Evolutionary conservation across 805 yeast genomes (phyloP).

Genomic region (Isabelozyma gotoi): DNA sequence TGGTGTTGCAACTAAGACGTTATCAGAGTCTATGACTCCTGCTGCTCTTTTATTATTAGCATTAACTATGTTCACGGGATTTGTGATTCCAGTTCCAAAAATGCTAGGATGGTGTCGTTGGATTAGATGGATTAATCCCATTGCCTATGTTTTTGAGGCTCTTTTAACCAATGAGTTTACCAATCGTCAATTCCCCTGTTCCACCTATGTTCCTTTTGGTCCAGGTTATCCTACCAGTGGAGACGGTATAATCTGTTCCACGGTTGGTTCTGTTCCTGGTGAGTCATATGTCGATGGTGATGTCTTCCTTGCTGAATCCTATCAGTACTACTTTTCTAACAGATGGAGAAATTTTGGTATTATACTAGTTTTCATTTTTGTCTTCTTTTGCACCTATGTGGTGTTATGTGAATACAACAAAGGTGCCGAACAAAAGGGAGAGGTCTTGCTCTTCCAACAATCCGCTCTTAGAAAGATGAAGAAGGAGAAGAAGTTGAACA

Average conservation of each 20-base stretch:
- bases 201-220: slow-evolving; percentile 48
- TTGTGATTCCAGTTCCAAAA: slow-evolving; percentile 53
- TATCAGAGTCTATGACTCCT: slow-evolving; percentile 59
- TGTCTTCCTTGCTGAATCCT: slow-evolving; percentile 36
- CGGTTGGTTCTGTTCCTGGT: slow-evolving; percentile 24
- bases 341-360: slow-evolving; percentile 71
- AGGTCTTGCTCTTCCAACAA: slow-evolving; percentile 58
- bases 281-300: slow-evolving; percentile 20
- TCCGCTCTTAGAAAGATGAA: slow-evolving; percentile 43
- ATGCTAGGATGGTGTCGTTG: slow-evolving; percentile 68
- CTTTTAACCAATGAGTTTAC: slow-evolving; percentile 58
- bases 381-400: slow-evolving; percentile 56
- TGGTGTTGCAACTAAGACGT: slow-evolving; percentile 47
- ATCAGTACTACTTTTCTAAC: slow-evolving; percentile 43
- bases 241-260: slow-evolving; percentile 14
- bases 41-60: slow-evolving; percentile 50
- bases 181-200: slow-evolving; percentile 46
- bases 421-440: slow-evolving; percentile 72
- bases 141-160: slow-evolving; percentile 58
- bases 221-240: slow-evolving; percentile 18
- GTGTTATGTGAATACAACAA: slow-evolving; percentile 54
- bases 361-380: slow-evolving; percentile 50
- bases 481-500: neutral
- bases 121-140: slow-evolving; percentile 61
- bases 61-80: slow-evolving; percentile 54